Evolutionary conservation across 768 basidiomycete species (phyloP).

Genomic region (Lactarius tabidus): DNA sequence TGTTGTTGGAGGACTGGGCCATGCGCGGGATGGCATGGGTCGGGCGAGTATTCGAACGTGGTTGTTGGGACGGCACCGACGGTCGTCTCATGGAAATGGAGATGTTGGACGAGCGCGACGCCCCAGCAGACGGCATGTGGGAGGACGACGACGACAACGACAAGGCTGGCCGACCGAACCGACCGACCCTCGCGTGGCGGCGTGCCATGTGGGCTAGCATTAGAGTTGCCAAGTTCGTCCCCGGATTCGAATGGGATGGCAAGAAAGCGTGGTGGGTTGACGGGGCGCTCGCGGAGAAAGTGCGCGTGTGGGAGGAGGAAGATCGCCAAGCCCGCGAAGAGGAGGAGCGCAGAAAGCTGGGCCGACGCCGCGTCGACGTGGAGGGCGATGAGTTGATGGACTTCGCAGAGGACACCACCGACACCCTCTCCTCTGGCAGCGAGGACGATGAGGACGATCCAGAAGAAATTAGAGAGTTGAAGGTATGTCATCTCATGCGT

Average conservation of each 20-base stretch:
- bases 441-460: slow-evolving; percentile 65
- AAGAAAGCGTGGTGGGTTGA: slow-evolving; percentile 60
- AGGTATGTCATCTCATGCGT: slow-evolving; percentile 44
- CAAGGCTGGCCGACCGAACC: slow-evolving; percentile 32
- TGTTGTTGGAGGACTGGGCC: slow-evolving; percentile 92
- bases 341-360: slow-evolving; percentile 61
- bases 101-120: slow-evolving; percentile 67
- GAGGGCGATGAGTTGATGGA: slow-evolving; percentile 52
- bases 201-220: slow-evolving; percentile 68
- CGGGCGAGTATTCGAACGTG: slow-evolving; percentile 86
- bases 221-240: slow-evolving; percentile 61
- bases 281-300: slow-evolving; percentile 64
- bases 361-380: slow-evolving; percentile 60
- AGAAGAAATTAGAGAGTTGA: slow-evolving; percentile 72
- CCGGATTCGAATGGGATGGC: slow-evolving; percentile 70
- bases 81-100: slow-evolving; percentile 46
- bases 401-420: slow-evolving; percentile 45
- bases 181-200: slow-evolving; percentile 55
- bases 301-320: slow-evolving; percentile 64
- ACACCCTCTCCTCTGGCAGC: slow-evolving; percentile 29
- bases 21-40: slow-evolving; percentile 97
- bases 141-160: slow-evolving; percentile 69
- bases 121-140: slow-evolving; percentile 69
- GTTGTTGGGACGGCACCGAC: slow-evolving; percentile 74
- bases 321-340: slow-evolving; percentile 61